Conservation (phyloP, 179 eudicot genomes). For the Silene noctiflora region DNA sequence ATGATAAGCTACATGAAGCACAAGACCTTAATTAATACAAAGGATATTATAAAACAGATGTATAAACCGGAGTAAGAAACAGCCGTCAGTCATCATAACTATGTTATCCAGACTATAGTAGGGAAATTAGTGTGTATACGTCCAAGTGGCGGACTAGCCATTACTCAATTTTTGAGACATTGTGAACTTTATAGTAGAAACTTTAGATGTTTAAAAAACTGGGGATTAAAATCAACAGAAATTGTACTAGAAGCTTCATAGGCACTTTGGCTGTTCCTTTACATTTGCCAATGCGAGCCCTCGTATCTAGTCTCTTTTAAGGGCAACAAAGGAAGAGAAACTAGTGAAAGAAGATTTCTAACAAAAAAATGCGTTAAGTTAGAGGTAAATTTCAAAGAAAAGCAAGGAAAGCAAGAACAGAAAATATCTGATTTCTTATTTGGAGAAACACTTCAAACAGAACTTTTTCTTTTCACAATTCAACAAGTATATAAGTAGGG, state of each 20-base stretch:
- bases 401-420: not conserved
- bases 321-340: not conserved
- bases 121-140: not conserved
- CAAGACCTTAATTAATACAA: not conserved
- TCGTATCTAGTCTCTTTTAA: not conserved
- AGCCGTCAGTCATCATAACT: not conserved
- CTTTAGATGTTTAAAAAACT: too few species aligned
- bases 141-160: not conserved
- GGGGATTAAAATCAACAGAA: not conserved
- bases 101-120: not conserved
- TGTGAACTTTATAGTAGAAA: too few species aligned
- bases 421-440: not conserved
- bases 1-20: not conserved
- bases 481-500: not conserved
- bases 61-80: not conserved
- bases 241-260: not conserved
- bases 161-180: not conserved
- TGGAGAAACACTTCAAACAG: not conserved
- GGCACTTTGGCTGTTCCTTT: not conserved
- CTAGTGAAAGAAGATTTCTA: too few species aligned
- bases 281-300: not conserved
- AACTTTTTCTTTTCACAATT: not conserved
- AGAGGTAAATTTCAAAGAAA: not conserved
- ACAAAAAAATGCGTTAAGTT: not conserved
- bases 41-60: not conserved